A percentile compares a stretch with the other conserved stretches of the same genome.
phyloP scores from a whole-genome alignment of 1,284 basidiomycete genomes.

The Ganoderma resinaceum region DNA sequence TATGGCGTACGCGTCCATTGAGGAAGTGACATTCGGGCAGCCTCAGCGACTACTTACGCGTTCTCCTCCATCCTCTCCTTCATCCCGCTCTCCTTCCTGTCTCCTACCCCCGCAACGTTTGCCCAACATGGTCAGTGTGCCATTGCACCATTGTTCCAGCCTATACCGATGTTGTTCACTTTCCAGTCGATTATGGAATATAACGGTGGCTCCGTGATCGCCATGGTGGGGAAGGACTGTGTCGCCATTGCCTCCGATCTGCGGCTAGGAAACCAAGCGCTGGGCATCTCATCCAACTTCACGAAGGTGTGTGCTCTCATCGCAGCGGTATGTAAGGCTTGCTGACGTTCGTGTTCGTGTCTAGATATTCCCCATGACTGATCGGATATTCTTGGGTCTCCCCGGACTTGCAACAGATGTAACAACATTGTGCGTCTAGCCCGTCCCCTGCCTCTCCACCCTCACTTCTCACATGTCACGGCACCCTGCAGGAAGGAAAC shows the following conservation, averaged over 20 bases:
- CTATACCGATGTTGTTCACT: background rate
- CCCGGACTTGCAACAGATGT: conserved; percentile 96
- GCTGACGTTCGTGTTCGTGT: background rate
- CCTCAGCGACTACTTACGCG: conserved; percentile 9
- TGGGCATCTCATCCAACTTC: conserved; percentile 92
- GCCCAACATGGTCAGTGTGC: conserved; percentile 25
- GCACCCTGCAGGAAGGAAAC: conserved; percentile 71
- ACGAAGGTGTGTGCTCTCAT: conserved; percentile 74
- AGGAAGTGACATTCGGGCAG: conserved; percentile 1
- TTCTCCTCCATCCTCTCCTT: conserved; percentile 10
- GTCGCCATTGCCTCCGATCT: conserved; percentile 98
- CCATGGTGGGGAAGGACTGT: conserved; percentile 99
- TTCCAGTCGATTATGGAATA: conserved; percentile 83
- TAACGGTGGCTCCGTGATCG: conserved; percentile 97
- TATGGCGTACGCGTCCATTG: conserved; percentile 17
- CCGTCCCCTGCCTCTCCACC: background rate
- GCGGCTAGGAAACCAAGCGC: conserved; percentile 89
- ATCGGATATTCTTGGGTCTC: conserved; percentile 92
- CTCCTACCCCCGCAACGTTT: background rate
- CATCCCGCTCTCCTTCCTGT: background rate
- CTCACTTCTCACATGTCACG: background rate
- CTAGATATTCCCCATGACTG: conserved; percentile 94
- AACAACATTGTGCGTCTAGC: conserved; percentile 77
- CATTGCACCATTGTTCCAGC: too few species aligned
- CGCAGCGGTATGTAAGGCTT: background rate